Conservation (phyloP, 768 basidiomycete genomes). For the Crucibulum laeve region DNA sequence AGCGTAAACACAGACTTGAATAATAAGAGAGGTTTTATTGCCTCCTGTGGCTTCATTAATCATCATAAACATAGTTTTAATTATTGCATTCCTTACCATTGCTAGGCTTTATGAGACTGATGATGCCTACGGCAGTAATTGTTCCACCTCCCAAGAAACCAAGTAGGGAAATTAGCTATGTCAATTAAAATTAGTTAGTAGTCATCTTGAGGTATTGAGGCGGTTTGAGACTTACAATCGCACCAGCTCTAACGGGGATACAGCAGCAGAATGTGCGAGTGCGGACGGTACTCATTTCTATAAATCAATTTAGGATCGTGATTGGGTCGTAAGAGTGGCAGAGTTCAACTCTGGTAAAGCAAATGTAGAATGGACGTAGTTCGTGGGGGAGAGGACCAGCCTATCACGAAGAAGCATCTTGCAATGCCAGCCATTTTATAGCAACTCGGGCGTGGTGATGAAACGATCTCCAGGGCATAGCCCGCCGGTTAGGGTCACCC, state of each 20-base stretch:
- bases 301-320: slow-evolving; percentile 3
- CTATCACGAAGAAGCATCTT: slow-evolving; percentile 22
- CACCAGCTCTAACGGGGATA: slow-evolving; percentile 44
- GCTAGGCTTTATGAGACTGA: slow-evolving; percentile 25
- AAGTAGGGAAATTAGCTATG: slow-evolving; percentile 38
- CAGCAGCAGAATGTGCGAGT: slow-evolving; percentile 48
- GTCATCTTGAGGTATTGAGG: neutral
- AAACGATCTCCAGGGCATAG: neutral
- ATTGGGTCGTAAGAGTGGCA: slow-evolving; percentile 10
- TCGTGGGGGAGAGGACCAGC: slow-evolving; percentile 50
- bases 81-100: neutral
- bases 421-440: slow-evolving; percentile 26
- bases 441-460: no score
- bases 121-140: slow-evolving; percentile 33
- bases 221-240: slow-evolving; percentile 29
- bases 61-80: neutral
- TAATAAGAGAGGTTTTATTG: slow-evolving; percentile 33
- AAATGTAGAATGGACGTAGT: slow-evolving; percentile 16
- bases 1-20: slow-evolving; percentile 37
- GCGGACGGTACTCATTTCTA: slow-evolving; percentile 28
- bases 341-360: slow-evolving; percentile 25
- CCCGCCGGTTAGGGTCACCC: neutral
- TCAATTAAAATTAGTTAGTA: neutral
- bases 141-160: slow-evolving; percentile 38
- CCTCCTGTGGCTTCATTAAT: slow-evolving; percentile 17